Evolutionary conservation across 106 monocot species (phyloP).

Genomic region (Dendrobium chrysotoxum): DNA sequence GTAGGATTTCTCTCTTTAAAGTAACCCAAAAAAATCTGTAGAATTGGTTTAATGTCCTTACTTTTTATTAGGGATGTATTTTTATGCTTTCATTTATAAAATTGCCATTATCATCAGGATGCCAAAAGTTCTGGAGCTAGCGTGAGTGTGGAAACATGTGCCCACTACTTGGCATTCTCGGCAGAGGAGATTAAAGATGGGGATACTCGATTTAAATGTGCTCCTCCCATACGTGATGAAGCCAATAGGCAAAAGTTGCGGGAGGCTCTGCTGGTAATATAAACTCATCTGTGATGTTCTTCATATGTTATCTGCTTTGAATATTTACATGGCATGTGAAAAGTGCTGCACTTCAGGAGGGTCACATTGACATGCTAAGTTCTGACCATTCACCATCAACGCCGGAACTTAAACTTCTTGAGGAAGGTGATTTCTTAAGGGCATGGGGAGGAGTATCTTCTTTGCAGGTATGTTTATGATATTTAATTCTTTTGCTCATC

Average conservation of each 20-base stretch:
- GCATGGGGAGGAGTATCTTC: conserved; percentile 99
- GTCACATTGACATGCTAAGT: conserved; percentile 83
- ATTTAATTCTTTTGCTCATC: not conserved
- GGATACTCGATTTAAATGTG: conserved; percentile 92
- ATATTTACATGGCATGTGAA: not conserved
- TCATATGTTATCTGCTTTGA: conserved; percentile 6
- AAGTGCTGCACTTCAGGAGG: conserved; percentile 40
- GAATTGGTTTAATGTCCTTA: no score
- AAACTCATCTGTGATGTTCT: not conserved
- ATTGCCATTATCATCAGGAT: conserved; percentile 29
- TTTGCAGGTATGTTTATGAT: conserved; percentile 59
- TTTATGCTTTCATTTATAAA: not conserved
- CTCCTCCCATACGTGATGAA: conserved; percentile 89
- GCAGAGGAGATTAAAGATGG: conserved; percentile 80
- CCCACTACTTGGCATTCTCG: conserved; percentile 93
- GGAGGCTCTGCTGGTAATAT: conserved; percentile 72
- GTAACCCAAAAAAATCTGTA: not conserved
- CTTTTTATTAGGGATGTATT: not conserved
- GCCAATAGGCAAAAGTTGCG: conserved; percentile 63
- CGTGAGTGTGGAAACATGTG: conserved; percentile 88
- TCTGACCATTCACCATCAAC: conserved; percentile 94
- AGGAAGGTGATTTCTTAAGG: conserved; percentile 81
- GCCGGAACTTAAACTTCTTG: conserved; percentile 77
- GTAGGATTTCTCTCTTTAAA: not conserved
- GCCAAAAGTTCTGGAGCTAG: conserved; percentile 73